phyloP scores from a whole-genome alignment of 164 flowering plant genomes.

The Malania oleifera region DNA sequence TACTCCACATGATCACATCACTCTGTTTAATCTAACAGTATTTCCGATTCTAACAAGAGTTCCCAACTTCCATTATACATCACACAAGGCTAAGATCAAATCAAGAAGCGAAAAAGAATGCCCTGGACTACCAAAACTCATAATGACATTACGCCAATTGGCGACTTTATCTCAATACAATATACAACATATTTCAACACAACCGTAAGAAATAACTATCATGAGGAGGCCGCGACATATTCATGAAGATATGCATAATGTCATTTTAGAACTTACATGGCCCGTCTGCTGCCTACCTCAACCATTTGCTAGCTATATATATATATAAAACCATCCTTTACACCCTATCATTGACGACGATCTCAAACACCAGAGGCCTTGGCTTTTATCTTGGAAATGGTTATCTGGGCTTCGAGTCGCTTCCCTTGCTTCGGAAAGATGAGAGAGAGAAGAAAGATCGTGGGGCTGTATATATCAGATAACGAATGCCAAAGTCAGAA shows the following conservation, averaged over 20 bases:
- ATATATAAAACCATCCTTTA: slow-evolving; percentile 12
- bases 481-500: slow-evolving; percentile 7
- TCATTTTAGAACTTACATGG: slow-evolving; percentile 5
- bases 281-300: slow-evolving; percentile 23
- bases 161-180: not conserved
- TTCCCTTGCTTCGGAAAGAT: slow-evolving; percentile 90
- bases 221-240: not conserved
- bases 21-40: slow-evolving; percentile 17
- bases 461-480: slow-evolving; percentile 53
- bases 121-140: not conserved
- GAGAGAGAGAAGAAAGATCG: slow-evolving; percentile 92
- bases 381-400: not conserved
- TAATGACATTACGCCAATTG: not conserved
- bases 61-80: not conserved
- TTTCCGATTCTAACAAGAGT: slow-evolving; percentile 11
- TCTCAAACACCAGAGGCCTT: slow-evolving; percentile 6
- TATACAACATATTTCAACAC: not conserved
- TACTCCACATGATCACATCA: slow-evolving; percentile 13
- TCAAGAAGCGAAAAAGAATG: not conserved
- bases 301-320: slow-evolving; percentile 16
- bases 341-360: slow-evolving; percentile 12
- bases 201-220: not conserved
- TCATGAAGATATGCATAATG: slow-evolving; percentile 17
- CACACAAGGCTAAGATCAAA: not conserved
- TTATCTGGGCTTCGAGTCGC: slow-evolving; percentile 78